Conservation (phyloP, 495 filamentous ascomycete genomes). For the Penicillium simplicissimum region DNA sequence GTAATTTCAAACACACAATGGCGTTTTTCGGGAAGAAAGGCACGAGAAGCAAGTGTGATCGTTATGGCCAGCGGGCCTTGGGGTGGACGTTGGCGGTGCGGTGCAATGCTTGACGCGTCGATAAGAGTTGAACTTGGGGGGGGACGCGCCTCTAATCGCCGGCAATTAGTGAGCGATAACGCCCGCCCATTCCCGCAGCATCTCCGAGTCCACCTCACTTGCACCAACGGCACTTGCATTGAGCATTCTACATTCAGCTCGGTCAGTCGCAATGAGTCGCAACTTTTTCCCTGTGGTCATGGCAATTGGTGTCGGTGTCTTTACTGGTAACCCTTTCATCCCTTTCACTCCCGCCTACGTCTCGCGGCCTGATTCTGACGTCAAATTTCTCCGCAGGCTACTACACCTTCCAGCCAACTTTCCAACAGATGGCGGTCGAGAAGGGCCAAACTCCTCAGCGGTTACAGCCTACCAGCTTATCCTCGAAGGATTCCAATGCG, state of each 20-base stretch:
- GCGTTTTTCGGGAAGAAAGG: neutral
- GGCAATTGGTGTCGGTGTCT: constrained; percentile 45
- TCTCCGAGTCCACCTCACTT: constrained; percentile 13
- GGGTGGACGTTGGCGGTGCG: neutral
- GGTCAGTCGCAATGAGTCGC: constrained; percentile 38
- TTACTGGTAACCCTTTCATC: constrained; percentile 31
- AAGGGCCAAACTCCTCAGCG: constrained; percentile 7
- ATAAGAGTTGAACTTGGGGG: constrained; percentile 23
- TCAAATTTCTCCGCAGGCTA: constrained; percentile 28
- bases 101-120: constrained; percentile 36
- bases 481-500: neutral
- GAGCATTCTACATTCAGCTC: neutral
- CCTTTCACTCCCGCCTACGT: neutral
- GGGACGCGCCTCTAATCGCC: constrained; percentile 21
- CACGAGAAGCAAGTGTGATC: neutral
- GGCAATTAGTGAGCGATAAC: constrained; percentile 23
- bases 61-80: neutral
- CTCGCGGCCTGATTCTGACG: constrained; percentile 12
- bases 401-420: constrained; percentile 35
- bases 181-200: constrained; percentile 13
- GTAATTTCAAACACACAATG: neutral
- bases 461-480: neutral
- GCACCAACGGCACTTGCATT: constrained; percentile 9
- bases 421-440: constrained; percentile 25
- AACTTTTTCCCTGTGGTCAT: constrained; percentile 41